phyloP scores from a whole-genome alignment of 768 basidiomycete species.

The Amyloporia xantha region DNA sequence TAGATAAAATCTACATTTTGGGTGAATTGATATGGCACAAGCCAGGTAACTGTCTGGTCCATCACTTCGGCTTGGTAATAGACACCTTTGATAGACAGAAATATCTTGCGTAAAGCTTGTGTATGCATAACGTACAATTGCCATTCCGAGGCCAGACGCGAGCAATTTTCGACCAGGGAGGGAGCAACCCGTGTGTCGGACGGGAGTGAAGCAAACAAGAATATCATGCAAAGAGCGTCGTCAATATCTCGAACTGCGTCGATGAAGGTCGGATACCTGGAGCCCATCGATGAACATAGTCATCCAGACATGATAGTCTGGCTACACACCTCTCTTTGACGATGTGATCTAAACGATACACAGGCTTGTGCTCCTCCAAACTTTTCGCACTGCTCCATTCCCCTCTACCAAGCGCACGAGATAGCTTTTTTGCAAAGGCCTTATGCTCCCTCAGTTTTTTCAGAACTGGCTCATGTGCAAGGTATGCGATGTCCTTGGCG shows the following conservation, averaged over 20 bases:
- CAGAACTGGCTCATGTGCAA: slow-evolving; percentile 93
- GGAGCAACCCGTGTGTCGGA: slow-evolving; percentile 77
- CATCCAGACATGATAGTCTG: neutral
- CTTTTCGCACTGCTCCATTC: slow-evolving; percentile 96
- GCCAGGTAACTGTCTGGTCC: slow-evolving; percentile 91
- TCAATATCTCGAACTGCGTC: slow-evolving; percentile 95
- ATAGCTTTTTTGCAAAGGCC: slow-evolving; percentile 94
- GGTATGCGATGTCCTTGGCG: slow-evolving; percentile 94
- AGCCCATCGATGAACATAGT: neutral
- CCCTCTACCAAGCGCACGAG: slow-evolving; percentile 84
- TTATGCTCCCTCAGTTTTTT: slow-evolving; percentile 95
- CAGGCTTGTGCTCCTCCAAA: slow-evolving; percentile 87
- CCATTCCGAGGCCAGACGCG: slow-evolving; percentile 90
- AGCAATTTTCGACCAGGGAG: slow-evolving; percentile 84
- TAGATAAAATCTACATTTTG: slow-evolving; percentile 59
- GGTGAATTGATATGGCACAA: slow-evolving; percentile 96
- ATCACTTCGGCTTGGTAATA: slow-evolving; percentile 96
- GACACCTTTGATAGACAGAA: slow-evolving; percentile 95
- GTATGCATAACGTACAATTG: slow-evolving; percentile 93
- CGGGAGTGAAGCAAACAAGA: slow-evolving; percentile 87
- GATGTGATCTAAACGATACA: slow-evolving; percentile 90
- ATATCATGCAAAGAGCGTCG: slow-evolving; percentile 93
- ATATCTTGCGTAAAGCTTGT: slow-evolving; percentile 77
- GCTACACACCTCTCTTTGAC: slow-evolving; percentile 85
- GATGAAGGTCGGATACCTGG: slow-evolving; percentile 92